phyloP scores from a whole-genome alignment of 179 eudicot species.

The Gypsophila paniculata region DNA sequence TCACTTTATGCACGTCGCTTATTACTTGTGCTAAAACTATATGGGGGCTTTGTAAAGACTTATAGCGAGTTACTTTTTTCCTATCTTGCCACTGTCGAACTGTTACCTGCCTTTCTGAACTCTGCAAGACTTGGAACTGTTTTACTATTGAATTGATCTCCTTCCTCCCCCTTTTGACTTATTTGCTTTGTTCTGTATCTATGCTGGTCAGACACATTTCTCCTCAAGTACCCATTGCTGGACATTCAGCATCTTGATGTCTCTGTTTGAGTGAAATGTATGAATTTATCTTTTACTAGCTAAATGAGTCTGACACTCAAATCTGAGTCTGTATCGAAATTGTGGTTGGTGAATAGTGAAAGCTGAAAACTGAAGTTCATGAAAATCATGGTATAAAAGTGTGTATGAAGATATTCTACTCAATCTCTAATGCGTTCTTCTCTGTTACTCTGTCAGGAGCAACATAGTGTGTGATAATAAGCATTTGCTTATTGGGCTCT shows the following conservation, averaged over 20 bases:
- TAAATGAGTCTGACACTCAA: neutral
- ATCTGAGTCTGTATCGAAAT: neutral
- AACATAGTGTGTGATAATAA: slow-evolving; percentile 87
- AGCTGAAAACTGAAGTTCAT: slow-evolving; percentile 7
- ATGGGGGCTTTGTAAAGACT: too few relatives aligned
- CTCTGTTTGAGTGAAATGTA: neutral
- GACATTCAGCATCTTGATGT: neutral
- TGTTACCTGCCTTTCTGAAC: too few relatives aligned
- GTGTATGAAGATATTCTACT: slow-evolving; percentile 6
- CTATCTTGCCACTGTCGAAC: too few relatives aligned
- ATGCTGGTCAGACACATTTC: neutral
- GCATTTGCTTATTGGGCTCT: slow-evolving; percentile 77
- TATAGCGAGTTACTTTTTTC: too few relatives aligned
- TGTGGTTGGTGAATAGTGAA: neutral
- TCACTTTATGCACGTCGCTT: too few relatives aligned
- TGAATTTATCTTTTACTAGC: neutral
- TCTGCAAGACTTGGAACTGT: slow-evolving; percentile 5
- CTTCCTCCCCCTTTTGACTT: neutral
- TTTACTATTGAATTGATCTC: neutral
- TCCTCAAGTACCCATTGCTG: slow-evolving; percentile 2
- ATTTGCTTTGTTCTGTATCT: neutral
- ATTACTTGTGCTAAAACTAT: too few relatives aligned
- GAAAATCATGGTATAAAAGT: slow-evolving; percentile 7
- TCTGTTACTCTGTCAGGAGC: slow-evolving; percentile 55
- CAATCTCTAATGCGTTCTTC: slow-evolving; percentile 11